phyloP scores from a whole-genome alignment of 2,329 filamentous ascomycete species.

The Pseudopithomyces chartarum region DNA sequence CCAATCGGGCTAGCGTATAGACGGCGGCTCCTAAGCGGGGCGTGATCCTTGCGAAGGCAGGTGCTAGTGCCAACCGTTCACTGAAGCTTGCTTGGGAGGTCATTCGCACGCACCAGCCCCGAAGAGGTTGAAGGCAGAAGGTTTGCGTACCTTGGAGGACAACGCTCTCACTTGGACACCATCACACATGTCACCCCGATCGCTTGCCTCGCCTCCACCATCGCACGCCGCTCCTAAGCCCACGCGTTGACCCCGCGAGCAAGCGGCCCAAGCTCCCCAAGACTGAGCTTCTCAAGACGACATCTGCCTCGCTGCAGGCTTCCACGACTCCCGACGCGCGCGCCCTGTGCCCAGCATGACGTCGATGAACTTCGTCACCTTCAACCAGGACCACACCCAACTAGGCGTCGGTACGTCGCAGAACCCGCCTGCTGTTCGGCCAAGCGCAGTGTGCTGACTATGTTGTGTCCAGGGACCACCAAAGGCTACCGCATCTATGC shows the following conservation, averaged over 20 bases:
- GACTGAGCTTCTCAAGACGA: slow-evolving; percentile 5
- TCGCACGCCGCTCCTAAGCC: background rate
- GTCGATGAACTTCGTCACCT: slow-evolving; percentile 93
- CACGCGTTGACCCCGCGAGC: slow-evolving; percentile 4
- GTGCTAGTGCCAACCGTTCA: slow-evolving; percentile 5
- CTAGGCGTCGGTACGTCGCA: slow-evolving; percentile 71
- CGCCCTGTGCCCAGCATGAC: slow-evolving; percentile 34
- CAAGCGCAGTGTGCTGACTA: slow-evolving; percentile 45
- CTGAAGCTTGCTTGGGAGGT: background rate
- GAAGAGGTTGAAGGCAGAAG: background rate
- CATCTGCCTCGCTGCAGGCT: background rate
- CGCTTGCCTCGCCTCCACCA: background rate
- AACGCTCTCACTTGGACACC: background rate
- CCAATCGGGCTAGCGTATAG: background rate
- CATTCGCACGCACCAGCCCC: background rate
- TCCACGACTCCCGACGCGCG: slow-evolving; percentile 2
- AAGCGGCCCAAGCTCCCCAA: slow-evolving; percentile 29
- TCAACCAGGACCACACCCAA: slow-evolving; percentile 98
- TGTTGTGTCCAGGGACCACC: slow-evolving; percentile 70
- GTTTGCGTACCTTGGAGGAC: background rate
- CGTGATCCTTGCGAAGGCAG: slow-evolving; percentile 6
- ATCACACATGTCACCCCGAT: slow-evolving; percentile 12
- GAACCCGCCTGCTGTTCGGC: slow-evolving; percentile 48
- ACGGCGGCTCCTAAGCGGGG: slow-evolving; percentile 2
- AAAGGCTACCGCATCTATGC: slow-evolving; percentile 96